Conservation (phyloP, 73 alveolate species). For the Effrenium voratum region DNA sequence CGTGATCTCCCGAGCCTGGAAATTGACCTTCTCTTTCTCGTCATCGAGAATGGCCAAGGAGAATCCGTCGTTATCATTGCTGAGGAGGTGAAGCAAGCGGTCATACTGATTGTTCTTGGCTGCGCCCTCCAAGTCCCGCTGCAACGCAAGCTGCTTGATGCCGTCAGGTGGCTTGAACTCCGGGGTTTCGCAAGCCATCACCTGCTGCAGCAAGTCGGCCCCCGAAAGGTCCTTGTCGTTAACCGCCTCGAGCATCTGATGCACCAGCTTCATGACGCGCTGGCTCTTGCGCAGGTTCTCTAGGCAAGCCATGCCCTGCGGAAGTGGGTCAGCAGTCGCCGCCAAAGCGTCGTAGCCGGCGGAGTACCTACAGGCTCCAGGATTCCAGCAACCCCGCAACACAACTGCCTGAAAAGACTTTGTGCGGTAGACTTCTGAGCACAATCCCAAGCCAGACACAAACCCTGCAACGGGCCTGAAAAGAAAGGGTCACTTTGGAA, state of each 20-base stretch:
- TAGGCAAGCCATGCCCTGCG: neutral
- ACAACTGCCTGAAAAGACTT: too few relatives aligned
- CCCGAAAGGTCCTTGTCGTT: neutral
- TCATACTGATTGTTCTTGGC: neutral
- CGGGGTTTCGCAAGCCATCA: neutral
- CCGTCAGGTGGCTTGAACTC: neutral
- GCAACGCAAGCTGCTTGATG: neutral
- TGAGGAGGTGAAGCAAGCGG: neutral
- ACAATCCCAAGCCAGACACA: too few relatives aligned
- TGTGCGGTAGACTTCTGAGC: too few relatives aligned
- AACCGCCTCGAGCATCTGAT: neutral
- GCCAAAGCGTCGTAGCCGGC: neutral
- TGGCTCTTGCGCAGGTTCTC: neutral
- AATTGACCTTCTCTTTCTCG: neutral
- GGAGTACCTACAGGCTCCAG: too few relatives aligned
- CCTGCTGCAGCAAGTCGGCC: neutral
- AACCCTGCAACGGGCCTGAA: too few relatives aligned
- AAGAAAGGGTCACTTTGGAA: too few relatives aligned
- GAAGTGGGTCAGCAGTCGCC: neutral
- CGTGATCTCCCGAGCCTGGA: conserved; percentile 10
- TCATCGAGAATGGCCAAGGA: neutral
- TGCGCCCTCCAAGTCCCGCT: neutral
- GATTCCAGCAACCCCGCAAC: too few relatives aligned
- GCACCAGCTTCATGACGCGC: neutral
- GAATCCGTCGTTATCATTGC: neutral